These are phyloP conservation scores for Artomyces pyxidatus DNA, from an alignment of 768 basidiomycete species.

Conservation along the genomic window DNA sequence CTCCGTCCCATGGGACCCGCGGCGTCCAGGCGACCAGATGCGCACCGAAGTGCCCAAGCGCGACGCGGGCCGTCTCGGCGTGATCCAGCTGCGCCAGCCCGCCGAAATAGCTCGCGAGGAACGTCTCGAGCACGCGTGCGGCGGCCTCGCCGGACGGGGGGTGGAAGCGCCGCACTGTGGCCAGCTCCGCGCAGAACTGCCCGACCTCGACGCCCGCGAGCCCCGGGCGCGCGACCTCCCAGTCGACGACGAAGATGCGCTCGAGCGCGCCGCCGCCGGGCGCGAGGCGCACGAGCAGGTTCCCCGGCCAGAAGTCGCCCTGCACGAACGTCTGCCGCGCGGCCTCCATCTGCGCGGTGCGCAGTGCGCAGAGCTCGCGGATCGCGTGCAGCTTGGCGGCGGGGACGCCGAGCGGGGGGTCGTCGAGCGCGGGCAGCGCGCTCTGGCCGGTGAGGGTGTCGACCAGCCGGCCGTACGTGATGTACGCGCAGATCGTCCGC, in stretches of 20 bases:
- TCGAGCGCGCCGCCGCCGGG: constrained; percentile 24
- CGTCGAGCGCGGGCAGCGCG: constrained; percentile 18
- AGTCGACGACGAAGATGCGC: constrained; percentile 48
- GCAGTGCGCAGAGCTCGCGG: constrained; percentile 24
- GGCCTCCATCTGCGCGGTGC: constrained; percentile 24
- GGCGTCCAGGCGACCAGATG: constrained; percentile 49
- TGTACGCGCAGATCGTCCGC: constrained; percentile 31
- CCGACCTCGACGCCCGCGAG: constrained; percentile 51
- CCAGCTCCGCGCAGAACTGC: constrained; percentile 56
- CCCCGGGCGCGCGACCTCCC: constrained; percentile 58
- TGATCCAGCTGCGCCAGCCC: constrained; percentile 9
- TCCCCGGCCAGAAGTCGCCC: constrained; percentile 75
- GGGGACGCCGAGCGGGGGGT: constrained; percentile 35
- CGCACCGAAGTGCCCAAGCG: constrained; percentile 42
- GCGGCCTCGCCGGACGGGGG: constrained; percentile 31
- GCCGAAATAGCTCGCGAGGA: constrained; percentile 38
- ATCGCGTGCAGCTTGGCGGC: constrained; percentile 29
- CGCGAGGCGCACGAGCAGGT: constrained; percentile 40
- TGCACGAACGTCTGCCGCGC: constrained; percentile 31
- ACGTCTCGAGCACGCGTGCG: constrained; percentile 30
- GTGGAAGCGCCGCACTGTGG: constrained; percentile 40
- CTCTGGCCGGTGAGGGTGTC: constrained; percentile 14
- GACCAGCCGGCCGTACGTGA: constrained; percentile 38
- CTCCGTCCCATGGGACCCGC: constrained; percentile 40
- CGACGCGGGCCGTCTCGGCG: constrained; percentile 25